Evolutionary conservation across 2,329 filamentous ascomycete genomes (phyloP).

Genomic region (Clonostachys sp.): DNA sequence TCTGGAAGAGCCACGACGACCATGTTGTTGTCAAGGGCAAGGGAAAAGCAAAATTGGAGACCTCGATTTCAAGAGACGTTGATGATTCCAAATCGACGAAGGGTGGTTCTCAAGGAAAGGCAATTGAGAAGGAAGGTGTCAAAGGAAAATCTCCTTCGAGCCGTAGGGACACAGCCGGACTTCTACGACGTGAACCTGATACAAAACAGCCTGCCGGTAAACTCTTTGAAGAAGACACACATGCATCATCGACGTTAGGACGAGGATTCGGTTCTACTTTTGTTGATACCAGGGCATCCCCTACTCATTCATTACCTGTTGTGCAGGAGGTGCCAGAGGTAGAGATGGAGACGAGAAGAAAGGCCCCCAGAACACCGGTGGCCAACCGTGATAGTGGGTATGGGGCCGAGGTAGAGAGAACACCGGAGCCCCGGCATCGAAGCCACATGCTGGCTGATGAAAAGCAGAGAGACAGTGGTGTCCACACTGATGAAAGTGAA

Average conservation of each 20-base stretch:
- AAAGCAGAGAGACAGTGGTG: conserved; percentile 48
- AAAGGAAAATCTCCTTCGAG: no score
- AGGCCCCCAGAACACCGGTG: background rate
- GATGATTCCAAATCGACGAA: no score
- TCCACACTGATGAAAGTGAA: conserved; percentile 46
- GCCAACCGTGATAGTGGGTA: conserved; percentile 25
- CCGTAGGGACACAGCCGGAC: conserved; percentile 7
- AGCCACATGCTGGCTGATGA: conserved; percentile 14
- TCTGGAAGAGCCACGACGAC: no score
- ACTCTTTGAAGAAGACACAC: conserved; percentile 21
- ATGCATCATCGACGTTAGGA: conserved; percentile 9
- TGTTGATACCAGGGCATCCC: conserved; percentile 26
- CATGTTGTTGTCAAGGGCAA: no score
- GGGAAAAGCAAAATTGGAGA: no score
- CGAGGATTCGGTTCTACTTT: conserved; percentile 16
- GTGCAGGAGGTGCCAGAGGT: conserved; percentile 47
- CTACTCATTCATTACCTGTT: conserved; percentile 40
- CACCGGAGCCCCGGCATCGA: conserved; percentile 28
- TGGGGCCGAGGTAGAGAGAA: conserved; percentile 28
- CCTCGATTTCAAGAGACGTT: no score
- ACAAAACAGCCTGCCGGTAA: conserved; percentile 18
- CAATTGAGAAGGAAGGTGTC: no score
- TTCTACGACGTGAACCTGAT: conserved; percentile 22
- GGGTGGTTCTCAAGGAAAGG: no score
- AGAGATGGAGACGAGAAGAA: conserved; percentile 20